A percentile compares a stretch with the other conserved stretches of the same genome.
These are phyloP conservation scores for Venturia effusa DNA, from an alignment of 2,329 filamentous ascomycete genomes.

Conservation along the genomic window DNA sequence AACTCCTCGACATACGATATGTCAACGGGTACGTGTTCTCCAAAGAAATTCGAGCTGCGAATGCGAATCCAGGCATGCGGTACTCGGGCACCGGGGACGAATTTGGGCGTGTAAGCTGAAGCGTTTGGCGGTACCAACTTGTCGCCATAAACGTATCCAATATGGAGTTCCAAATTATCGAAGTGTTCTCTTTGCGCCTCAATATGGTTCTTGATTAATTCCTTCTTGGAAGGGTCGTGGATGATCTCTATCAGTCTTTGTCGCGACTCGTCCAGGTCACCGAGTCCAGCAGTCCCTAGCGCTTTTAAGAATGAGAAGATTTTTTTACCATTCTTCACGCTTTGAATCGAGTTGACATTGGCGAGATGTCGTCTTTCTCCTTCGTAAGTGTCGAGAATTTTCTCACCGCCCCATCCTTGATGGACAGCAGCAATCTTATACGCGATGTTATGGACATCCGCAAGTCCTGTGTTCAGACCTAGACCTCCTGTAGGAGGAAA, in stretches of 20 bases:
- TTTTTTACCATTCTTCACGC: constrained; percentile 32
- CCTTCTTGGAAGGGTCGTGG: constrained; percentile 20
- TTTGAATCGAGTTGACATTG: constrained; percentile 18
- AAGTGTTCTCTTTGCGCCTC: constrained; percentile 32
- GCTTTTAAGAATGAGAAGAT: constrained; percentile 24
- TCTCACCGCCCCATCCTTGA: constrained; percentile 6
- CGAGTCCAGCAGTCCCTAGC: constrained; percentile 18
- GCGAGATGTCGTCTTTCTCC: constrained; percentile 8
- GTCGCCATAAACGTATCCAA: constrained; percentile 33
- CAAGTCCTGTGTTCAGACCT: constrained; percentile 23
- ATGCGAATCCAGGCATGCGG: constrained; percentile 30
- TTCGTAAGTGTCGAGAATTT: constrained; percentile 9
- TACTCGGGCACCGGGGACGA: constrained; percentile 27
- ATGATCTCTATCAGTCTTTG: constrained; percentile 20
- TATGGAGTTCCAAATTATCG: constrained; percentile 33
- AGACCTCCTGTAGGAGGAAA: constrained; percentile 26
- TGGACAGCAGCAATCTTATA: constrained; percentile 9
- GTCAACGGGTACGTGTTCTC: constrained; percentile 18
- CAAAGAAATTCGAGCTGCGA: constrained; percentile 9
- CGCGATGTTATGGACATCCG: constrained; percentile 17
- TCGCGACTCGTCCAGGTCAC: constrained; percentile 20
- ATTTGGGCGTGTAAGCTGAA: constrained; percentile 28
- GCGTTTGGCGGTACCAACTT: constrained; percentile 24
- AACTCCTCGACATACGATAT: constrained; percentile 27
- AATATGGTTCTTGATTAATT: constrained; percentile 23